Evolutionary conservation across 2,329 filamentous ascomycete species (phyloP).

Genomic region (Didymella glomerata): DNA sequence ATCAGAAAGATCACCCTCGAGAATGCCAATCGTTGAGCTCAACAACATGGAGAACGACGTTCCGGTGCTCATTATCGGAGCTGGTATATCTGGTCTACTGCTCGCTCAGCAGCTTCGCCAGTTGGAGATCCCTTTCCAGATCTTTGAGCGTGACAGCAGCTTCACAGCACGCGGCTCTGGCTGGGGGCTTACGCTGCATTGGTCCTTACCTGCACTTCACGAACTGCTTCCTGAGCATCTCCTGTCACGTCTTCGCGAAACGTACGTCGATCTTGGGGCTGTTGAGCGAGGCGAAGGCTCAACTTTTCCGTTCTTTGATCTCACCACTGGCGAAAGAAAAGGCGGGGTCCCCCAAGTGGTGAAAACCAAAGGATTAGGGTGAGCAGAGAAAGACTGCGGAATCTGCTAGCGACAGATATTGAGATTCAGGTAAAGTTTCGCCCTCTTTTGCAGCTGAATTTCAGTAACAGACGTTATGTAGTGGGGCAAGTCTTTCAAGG

Average conservation of each 20-base stretch:
- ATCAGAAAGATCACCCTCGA: not conserved
- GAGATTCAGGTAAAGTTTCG: not conserved
- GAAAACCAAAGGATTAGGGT: not conserved
- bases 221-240: not conserved
- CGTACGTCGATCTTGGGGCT: not conserved
- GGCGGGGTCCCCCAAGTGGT: not conserved
- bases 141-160: not conserved
- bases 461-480: not conserved
- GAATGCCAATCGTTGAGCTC: not conserved
- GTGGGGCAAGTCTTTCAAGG: not conserved
- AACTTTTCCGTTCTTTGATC: not conserved
- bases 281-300: not conserved
- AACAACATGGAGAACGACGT: conserved; percentile 7
- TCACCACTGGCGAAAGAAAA: not conserved
- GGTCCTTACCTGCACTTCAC: not conserved
- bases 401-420: not conserved
- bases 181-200: not conserved
- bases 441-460: not conserved
- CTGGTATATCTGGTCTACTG: conserved; percentile 33
- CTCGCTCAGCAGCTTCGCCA: conserved; percentile 21
- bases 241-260: not conserved
- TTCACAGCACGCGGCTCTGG: not conserved
- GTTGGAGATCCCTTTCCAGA: not conserved
- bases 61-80: conserved; percentile 35
- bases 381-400: not conserved